Evolutionary conservation across 352 stramenopile species (phyloP), one percentile per base, ranked within the genome.

Genomic region (Pythium folliculosum): DNA sequence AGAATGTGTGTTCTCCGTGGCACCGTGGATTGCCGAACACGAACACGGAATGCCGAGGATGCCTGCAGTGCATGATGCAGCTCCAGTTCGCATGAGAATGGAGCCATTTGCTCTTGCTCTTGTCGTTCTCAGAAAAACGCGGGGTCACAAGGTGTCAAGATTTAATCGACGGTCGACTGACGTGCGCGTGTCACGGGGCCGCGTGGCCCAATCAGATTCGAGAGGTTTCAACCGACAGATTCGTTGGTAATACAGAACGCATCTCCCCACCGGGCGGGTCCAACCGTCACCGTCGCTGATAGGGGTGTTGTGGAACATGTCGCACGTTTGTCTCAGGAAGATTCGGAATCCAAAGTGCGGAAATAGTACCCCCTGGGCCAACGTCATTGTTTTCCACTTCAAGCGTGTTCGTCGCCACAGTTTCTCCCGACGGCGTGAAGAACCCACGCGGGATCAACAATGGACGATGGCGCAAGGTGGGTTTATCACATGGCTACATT

Each of bases 111-210:
- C 3, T 25, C 44, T 27, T 50, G 44, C 23, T 27, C n/a, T 22
- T 49, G 43, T 25, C n/a, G 49, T 64, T 64, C 57, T 66, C 49
- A 66, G 59, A 66, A 40, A n/a, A 40, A n/a, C 25, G 35, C 44
- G 35, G n/a, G 37, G 58, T 56, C 44, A 63, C 57, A 13, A n/a
- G 32, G 10, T 38, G 47, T 65, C 58, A 65, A 50, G 7, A 22
- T 44, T 69, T 69, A 69, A 53, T 69, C 62, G 52, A 68, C 21
- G n/a, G 2, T 6, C 21, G 17, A 45, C 48, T 70, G 54, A 70
- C 63, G 55, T 60, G 23, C 27, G 45, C 16, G 30, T 63, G 63
- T 70, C 63, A 64, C 44, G 43, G 17, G 3, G 45, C 43, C 23
- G 43, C 23, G 43, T 69, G 52, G 62, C 10, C 63, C 54, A 70